Evolutionary conservation across 805 yeast genomes (phyloP).

Genomic region (Starmerella tilneyi): DNA sequence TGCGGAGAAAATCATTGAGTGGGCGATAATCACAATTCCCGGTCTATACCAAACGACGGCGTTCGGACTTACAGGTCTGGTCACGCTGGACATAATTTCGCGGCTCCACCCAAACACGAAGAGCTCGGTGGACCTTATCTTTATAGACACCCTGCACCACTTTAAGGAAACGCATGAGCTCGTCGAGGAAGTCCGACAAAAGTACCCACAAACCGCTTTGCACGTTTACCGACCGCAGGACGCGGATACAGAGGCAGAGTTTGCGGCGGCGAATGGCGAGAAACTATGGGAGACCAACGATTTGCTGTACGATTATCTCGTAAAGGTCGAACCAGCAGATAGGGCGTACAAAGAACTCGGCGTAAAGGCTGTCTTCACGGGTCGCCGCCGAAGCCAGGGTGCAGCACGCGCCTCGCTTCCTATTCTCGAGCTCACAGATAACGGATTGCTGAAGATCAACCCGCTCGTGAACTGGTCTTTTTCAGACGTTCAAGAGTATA

Average conservation of each 20-base stretch:
- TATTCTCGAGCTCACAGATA: slow-evolving; percentile 57
- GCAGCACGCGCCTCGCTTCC: slow-evolving; percentile 64
- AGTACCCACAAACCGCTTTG: slow-evolving; percentile 46
- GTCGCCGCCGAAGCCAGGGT: slow-evolving; percentile 84
- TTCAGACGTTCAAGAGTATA: slow-evolving; percentile 55
- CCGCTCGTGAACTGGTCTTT: slow-evolving; percentile 82
- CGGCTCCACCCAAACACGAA: slow-evolving; percentile 34
- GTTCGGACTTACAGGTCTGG: slow-evolving; percentile 86
- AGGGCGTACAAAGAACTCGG: slow-evolving; percentile 65
- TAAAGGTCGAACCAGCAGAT: slow-evolving; percentile 85
- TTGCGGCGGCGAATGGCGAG: slow-evolving; percentile 59
- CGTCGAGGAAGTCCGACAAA: slow-evolving; percentile 45
- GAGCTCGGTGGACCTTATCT: slow-evolving; percentile 59
- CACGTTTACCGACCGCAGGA: slow-evolving; percentile 61
- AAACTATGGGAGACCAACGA: slow-evolving; percentile 78
- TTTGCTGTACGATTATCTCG: slow-evolving; percentile 67
- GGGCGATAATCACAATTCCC: slow-evolving; percentile 82
- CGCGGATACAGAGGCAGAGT: slow-evolving; percentile 48
- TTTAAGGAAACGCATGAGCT: slow-evolving; percentile 86
- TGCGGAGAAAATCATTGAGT: slow-evolving; percentile 64
- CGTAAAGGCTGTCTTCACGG: slow-evolving; percentile 83
- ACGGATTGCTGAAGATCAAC: slow-evolving; percentile 73
- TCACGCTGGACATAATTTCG: slow-evolving; percentile 71
- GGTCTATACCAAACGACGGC: slow-evolving; percentile 84
- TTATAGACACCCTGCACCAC: slow-evolving; percentile 83